Evolutionary conservation across 345 rosid genomes (phyloP).

Genomic region (Camelina laxa): DNA sequence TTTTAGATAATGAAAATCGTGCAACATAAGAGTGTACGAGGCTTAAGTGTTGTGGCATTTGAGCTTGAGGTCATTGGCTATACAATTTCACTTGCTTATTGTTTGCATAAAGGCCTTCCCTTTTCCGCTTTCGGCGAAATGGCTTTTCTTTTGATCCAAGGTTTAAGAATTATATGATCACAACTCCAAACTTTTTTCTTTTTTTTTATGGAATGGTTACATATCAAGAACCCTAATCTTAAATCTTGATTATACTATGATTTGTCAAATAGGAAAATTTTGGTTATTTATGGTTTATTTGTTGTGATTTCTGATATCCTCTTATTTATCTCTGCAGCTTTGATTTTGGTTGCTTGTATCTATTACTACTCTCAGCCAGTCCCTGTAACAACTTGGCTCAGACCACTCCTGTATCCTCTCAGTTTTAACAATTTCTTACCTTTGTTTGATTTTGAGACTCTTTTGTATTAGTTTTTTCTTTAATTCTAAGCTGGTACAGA

Average conservation of each 20-base stretch:
- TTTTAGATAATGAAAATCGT: conserved; percentile 79
- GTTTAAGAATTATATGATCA: conserved; percentile 38
- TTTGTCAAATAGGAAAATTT: background rate
- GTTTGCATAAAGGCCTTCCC: conserved; percentile 89
- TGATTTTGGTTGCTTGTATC: conserved; percentile 70
- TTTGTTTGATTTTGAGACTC: conserved; percentile 15
- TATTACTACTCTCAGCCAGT: conserved; percentile 73
- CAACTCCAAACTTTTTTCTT: too few species aligned
- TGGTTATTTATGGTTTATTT: background rate
- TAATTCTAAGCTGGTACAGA: conserved; percentile 51
- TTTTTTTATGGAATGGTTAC: background rate
- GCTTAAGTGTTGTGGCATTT: conserved; percentile 76
- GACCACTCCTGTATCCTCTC: conserved; percentile 73
- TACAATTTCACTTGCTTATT: conserved; percentile 89
- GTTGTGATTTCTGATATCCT: conserved; percentile 26
- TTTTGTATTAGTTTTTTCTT: conserved; percentile 35
- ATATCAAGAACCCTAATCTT: background rate
- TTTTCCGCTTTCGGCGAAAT: conserved; percentile 95
- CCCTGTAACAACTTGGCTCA: conserved; percentile 55
- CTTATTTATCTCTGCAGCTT: conserved; percentile 54
- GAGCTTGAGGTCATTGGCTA: conserved; percentile 94
- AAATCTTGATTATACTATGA: background rate
- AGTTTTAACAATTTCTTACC: background rate
- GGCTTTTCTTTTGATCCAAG: conserved; percentile 88
- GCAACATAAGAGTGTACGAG: conserved; percentile 77